Base-by-base conservation (phyloP, 129 eudicot species). In the Escallonia herrerae region DNA sequence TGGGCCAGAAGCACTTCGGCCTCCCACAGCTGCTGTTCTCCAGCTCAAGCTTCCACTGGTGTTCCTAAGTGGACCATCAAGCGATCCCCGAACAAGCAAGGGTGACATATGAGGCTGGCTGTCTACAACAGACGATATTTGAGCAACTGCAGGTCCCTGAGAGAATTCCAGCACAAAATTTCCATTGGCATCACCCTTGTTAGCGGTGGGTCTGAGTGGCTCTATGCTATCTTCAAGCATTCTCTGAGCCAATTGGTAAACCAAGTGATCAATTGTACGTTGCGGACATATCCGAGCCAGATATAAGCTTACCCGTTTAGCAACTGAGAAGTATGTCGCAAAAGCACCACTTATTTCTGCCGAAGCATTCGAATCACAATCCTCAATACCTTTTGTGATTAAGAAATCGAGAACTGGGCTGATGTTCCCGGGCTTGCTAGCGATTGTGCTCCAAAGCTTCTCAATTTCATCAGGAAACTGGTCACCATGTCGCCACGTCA, bases 71-170 rank as follows among this genome's bases (percentile, higher is more conserved):
- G 99, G 99, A 45, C 95, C 96, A 71, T 93, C 99, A 10, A 93
- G 90, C 22, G 99, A 86, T 6, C 99, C 96, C 6, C 99, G 91
- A 63, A 93, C 99, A 68, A 93, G 83, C 48, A 93, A 74, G 48
- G 99, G 99, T 58, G 99, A 93, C 99, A 93, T 93, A 69, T 93
- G 99, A 57, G 99, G 99, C 65, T 88, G 99, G 73, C 70, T 93
- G 70, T 93, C 99, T 11, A 82, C 76, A 48, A 86, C 83, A 43
- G 99, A 78, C 55, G 96, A 74, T 51, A 79, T 68, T 67, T 85
- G 96, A n/a, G 96, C 74, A 62, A 81, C 91, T 8, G 95, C 73
- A 57, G 99, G 91, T n/a, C 86, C 87, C 65, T 93, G 99, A 68
- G 99, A 93, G 74, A 93, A 93, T 65, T 93, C 96, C 68, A 93